Percentiles rank a stretch among this genome's conserved stretches.
phyloP scores from a whole-genome alignment of 345 rosid genomes.

The Salix koriyanagi region DNA sequence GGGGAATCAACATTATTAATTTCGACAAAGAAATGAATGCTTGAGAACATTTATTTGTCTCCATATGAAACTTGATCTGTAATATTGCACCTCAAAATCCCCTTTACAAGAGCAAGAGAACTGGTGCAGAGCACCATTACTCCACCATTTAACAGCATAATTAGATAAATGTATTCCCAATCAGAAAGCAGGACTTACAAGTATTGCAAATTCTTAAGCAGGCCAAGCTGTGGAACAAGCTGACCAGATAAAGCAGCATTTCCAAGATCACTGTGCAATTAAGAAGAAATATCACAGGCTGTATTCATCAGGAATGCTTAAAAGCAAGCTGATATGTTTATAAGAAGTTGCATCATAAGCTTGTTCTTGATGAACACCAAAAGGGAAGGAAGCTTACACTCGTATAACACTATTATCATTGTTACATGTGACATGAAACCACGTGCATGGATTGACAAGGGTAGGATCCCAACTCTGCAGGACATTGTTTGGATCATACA shows the following conservation, averaged over 20 bases:
- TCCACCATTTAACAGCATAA: background rate
- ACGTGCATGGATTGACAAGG: conserved; percentile 94
- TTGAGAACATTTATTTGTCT: background rate
- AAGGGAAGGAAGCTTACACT: conserved; percentile 50
- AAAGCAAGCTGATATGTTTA: background rate
- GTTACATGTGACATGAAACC: conserved; percentile 97
- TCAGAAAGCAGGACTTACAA: conserved; percentile 46
- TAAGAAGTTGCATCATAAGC: background rate
- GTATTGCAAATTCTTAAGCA: conserved; percentile 90
- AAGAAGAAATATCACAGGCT: conserved; percentile 7
- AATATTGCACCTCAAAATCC: background rate
- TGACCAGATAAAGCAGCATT: conserved; percentile 94
- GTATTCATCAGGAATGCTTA: background rate
- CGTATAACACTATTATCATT: conserved; percentile 90
- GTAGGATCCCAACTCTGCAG: conserved; percentile 99
- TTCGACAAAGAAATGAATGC: background rate
- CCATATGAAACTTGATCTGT: background rate
- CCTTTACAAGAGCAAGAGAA: background rate
- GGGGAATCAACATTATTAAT: background rate
- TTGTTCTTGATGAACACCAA: conserved; percentile 4
- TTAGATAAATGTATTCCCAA: background rate
- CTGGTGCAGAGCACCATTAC: background rate
- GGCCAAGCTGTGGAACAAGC: conserved; percentile 87
- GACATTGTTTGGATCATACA: conserved; percentile 84
- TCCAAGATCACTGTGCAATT: conserved; percentile 69